Evolutionary conservation across 2,329 filamentous ascomycete species (phyloP).

Genomic region (Leptographium wingfieldii): DNA sequence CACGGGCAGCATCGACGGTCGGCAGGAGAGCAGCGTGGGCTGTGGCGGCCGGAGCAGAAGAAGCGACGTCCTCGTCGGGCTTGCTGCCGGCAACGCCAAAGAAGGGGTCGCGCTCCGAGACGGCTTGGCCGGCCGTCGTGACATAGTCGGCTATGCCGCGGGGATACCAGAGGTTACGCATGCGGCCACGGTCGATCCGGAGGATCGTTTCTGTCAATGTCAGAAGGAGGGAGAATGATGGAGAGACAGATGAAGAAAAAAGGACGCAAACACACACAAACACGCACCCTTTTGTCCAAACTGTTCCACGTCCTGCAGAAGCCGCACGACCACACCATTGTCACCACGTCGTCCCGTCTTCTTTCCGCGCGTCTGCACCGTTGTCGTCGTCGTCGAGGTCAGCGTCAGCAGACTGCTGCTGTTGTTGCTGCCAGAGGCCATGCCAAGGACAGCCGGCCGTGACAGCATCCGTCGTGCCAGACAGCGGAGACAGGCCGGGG

Average conservation of each 20-base stretch:
- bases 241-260: background rate
- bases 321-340: conserved; percentile 29
- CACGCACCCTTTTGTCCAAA: conserved; percentile 26
- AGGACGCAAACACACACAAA: conserved; percentile 10
- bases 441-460: background rate
- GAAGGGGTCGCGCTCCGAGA: conserved; percentile 19
- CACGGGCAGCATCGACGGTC: conserved; percentile 22
- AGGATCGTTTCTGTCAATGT: conserved; percentile 18
- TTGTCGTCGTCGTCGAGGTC: background rate
- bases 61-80: no score
- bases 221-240: background rate
- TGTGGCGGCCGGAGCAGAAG: background rate
- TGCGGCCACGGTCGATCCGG: conserved; percentile 21
- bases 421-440: background rate
- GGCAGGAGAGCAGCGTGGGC: background rate
- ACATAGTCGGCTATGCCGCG: conserved; percentile 23
- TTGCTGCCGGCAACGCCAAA: conserved; percentile 9
- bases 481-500: conserved; percentile 10
- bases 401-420: background rate
- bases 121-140: conserved; percentile 19
- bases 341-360: conserved; percentile 23
- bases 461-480: background rate
- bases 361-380: conserved; percentile 19
- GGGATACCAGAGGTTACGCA: conserved; percentile 25
- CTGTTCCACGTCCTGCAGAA: conserved; percentile 26